Percentiles rank a stretch among this genome's conserved stretches.
phyloP scores from a whole-genome alignment of 202 grass and related monocot species.

The Carex arenaria region DNA sequence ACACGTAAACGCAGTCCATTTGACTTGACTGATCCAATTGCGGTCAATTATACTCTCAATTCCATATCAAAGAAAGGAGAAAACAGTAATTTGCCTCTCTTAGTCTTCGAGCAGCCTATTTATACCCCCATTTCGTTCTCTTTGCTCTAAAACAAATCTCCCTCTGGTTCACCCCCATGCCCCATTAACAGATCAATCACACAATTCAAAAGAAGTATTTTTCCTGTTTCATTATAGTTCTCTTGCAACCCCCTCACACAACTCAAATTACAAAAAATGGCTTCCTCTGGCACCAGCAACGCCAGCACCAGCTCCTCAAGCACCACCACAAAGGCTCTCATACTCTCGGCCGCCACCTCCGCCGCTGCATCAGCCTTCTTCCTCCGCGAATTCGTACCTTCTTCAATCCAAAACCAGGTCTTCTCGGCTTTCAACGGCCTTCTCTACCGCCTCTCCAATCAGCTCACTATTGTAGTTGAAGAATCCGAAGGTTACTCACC shows the following conservation, averaged over 20 bases:
- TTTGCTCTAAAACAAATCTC: not conserved
- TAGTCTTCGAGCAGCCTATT: not conserved
- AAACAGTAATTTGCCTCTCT: not conserved
- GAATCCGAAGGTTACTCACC: constrained; percentile 15
- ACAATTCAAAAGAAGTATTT: not conserved
- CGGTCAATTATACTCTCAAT: not conserved
- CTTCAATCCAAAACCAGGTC: constrained; percentile 9
- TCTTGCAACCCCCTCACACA: not conserved
- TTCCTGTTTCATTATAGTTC: not conserved
- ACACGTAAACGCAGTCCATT: not conserved
- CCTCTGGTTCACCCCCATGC: not conserved
- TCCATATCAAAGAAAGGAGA: not conserved
- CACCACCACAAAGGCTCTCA: not conserved
- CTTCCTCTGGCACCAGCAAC: not conserved
- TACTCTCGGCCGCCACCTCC: constrained; percentile 16
- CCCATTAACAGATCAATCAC: not conserved
- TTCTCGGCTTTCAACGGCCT: not conserved
- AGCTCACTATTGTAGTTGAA: constrained; percentile 16
- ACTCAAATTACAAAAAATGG: not conserved
- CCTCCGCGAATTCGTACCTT: not conserved
- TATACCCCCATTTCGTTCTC: not conserved
- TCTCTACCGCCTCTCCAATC: constrained; percentile 6
- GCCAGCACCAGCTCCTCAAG: not conserved
- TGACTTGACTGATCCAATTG: not conserved
- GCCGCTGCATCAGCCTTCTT: constrained; percentile 19